Evolutionary conservation across 225 moss, liverwort and hornwort species (phyloP), one percentile per base, ranked within the genome.

Genomic region (Sphagnum tenellum): DNA sequence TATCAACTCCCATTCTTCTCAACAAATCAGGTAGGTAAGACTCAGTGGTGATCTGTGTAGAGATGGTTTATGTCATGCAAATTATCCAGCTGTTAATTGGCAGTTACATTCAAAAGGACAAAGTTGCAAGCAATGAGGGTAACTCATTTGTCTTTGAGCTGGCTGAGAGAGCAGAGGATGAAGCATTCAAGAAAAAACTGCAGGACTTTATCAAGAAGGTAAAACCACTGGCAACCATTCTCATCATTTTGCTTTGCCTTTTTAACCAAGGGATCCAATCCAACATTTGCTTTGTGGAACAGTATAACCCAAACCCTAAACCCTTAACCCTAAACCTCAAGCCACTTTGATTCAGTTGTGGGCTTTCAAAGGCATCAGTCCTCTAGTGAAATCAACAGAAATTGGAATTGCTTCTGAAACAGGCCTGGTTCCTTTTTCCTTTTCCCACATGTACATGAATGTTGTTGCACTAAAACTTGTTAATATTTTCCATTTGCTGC

Each of bases 71-170:
- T 52, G 52, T 52, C 52, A 52, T 52, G 52, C 52, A 52, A 52
- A 52, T 52, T 9, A 52, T 52, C 52, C 52, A 52, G 7, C 52
- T 52, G 44, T 45, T 9, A 55, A 45, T 53, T 12, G 46, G 60
- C 82, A 94, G 94, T 67, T 94, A 88, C 66, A 78, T 94, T 62
- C 94, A 84, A 9, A 91, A 81, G 79, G 91, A 94, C 77, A 91
- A 88, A 78, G 67, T 91, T 70, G 60, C 68, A 29, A 75, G 82
- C 69, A 78, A 65, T 69, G 94, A 94, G 47, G 91, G 89, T 57
- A 85, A 89, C 59, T 72, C 83, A 6, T 89, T 78, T 81, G 89
- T 84, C 59, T 82, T 84, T 55, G 89, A 89, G 46, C 73, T 94
- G 65, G 94, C 94, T 54, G 94, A 94, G 82, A 82, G 94, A 79